A percentile compares a stretch with the other conserved stretches of the same genome.
Evolutionary conservation across 495 filamentous ascomycete species (phyloP).

Genomic region (Pyrenula massariospora): DNA sequence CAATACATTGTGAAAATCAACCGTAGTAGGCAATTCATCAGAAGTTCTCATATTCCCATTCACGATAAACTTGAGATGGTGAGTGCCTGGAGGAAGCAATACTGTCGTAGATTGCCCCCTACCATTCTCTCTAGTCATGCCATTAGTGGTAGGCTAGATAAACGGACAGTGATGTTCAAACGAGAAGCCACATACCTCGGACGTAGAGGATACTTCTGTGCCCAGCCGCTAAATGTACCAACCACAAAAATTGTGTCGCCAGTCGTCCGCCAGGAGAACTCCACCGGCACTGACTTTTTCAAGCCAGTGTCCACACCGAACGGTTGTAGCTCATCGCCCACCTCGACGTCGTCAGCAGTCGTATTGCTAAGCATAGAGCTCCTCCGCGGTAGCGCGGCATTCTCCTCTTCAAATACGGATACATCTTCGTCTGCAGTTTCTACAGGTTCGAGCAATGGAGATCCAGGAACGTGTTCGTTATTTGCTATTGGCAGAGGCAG

Average conservation of each 20-base stretch:
- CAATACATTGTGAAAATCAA: conserved; percentile 91
- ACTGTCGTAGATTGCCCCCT: conserved; percentile 58
- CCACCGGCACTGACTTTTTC: conserved; percentile 54
- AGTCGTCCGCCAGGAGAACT: conserved; percentile 67
- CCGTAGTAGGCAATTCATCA: conserved; percentile 77
- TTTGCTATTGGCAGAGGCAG: conserved; percentile 86
- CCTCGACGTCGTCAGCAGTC: conserved; percentile 69
- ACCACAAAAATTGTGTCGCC: conserved; percentile 90
- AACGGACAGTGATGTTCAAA: neutral
- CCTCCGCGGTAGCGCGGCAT: conserved; percentile 45
- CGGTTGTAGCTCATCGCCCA: conserved; percentile 55
- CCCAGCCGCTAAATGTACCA: conserved; percentile 93
- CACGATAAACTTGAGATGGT: conserved; percentile 93
- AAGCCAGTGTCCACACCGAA: conserved; percentile 45
- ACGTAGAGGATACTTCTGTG: conserved; percentile 76
- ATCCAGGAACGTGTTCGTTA: conserved; percentile 73
- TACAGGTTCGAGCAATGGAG: conserved; percentile 50
- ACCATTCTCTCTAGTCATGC: conserved; percentile 20
- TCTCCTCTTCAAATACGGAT: conserved; percentile 19
- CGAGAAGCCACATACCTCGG: conserved; percentile 46
- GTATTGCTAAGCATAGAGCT: conserved; percentile 55
- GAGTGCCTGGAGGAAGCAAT: conserved; percentile 79
- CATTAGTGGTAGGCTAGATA: neutral
- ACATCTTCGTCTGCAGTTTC: conserved; percentile 44
- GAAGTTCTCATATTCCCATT: conserved; percentile 87